phyloP scores from a whole-genome alignment of 2,329 filamentous ascomycete genomes.

The Raffaelea deltoideospora region DNA sequence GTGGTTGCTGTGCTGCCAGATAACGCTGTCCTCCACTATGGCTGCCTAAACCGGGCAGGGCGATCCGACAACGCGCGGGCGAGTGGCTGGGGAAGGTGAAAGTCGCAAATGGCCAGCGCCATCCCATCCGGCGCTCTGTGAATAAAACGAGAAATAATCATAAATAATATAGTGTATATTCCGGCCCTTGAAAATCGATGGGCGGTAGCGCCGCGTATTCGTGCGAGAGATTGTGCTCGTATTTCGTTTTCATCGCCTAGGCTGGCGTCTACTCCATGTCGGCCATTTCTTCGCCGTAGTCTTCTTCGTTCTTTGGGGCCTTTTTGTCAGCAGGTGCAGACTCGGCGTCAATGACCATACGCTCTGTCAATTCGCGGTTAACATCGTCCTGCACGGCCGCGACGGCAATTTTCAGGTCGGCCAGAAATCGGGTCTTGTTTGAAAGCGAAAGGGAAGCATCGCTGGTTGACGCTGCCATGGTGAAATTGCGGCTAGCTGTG shows the following conservation, averaged over 20 bases:
- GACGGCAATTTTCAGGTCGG: conserved; percentile 40
- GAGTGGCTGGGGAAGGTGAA: too few species aligned
- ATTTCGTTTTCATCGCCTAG: too few species aligned
- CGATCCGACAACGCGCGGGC: too few species aligned
- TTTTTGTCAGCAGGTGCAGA: conserved; percentile 24
- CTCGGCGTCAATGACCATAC: conserved; percentile 58
- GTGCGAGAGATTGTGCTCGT: too few species aligned
- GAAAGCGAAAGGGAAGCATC: too few species aligned
- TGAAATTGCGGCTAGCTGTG: not conserved
- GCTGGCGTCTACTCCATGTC: too few species aligned
- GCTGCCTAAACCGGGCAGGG: conserved; percentile 46
- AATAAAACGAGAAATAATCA: not conserved
- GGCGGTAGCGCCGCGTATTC: too few species aligned
- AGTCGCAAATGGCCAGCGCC: too few species aligned
- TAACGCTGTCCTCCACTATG: conserved; percentile 68
- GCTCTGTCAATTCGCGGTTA: conserved; percentile 55
- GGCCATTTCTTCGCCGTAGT: conserved; percentile 76
- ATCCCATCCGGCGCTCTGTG: too few species aligned
- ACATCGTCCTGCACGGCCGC: conserved; percentile 46
- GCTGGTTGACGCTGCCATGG: conserved; percentile 14
- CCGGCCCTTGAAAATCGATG: too few species aligned
- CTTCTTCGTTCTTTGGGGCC: conserved; percentile 49
- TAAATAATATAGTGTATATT: too few species aligned
- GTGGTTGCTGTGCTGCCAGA: conserved; percentile 85
- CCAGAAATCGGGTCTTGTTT: conserved; percentile 39